These are phyloP conservation scores for Entoloma clypeatum DNA, from an alignment of 1,284 basidiomycete genomes.

Conservation along the genomic window DNA sequence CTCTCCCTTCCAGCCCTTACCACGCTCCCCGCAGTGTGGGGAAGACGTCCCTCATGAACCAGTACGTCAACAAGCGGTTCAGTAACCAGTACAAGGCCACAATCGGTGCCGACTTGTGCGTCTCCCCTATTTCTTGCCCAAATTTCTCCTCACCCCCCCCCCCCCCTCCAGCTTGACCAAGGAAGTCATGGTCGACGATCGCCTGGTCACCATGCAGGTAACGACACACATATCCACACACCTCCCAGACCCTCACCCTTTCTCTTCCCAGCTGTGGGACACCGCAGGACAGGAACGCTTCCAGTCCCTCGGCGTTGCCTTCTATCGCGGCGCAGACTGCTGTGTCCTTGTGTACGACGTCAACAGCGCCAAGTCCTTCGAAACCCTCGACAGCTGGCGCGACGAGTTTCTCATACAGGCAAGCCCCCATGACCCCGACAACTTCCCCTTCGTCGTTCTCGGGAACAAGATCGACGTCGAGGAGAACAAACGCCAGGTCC, in stretches of 20 bases:
- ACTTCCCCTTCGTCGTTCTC: constrained; percentile 97
- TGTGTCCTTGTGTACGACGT: constrained; percentile 99
- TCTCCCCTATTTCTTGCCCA: constrained; percentile 20
- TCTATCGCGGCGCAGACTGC: constrained; percentile 99
- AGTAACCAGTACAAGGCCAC: constrained; percentile 99
- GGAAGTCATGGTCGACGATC: constrained; percentile 98
- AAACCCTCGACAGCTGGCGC: constrained; percentile 95
- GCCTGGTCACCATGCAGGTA: constrained; percentile 98
- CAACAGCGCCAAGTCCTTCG: constrained; percentile 97
- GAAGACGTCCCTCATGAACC: constrained; percentile 99
- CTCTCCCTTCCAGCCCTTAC: constrained; percentile 13
- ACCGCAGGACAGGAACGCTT: constrained; percentile 99
- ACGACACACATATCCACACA: constrained; percentile 21
- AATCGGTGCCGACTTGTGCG: constrained; percentile 88
- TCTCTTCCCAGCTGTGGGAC: constrained; percentile 81
- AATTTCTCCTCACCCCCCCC: constrained; percentile 18
- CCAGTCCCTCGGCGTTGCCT: constrained; percentile 97
- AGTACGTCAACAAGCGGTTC: constrained; percentile 99
- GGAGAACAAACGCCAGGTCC: constrained; percentile 95
- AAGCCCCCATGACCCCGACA: constrained; percentile 97
- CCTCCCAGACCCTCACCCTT: constrained; percentile 4
- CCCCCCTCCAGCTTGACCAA: constrained; percentile 78
- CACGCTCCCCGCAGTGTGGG: constrained; percentile 69
- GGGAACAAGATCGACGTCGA: constrained; percentile 99
- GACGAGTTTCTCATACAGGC: constrained; percentile 98